Conservation (phyloP, 352 stramenopile genomes). For the Pythium myriotylum region DNA sequence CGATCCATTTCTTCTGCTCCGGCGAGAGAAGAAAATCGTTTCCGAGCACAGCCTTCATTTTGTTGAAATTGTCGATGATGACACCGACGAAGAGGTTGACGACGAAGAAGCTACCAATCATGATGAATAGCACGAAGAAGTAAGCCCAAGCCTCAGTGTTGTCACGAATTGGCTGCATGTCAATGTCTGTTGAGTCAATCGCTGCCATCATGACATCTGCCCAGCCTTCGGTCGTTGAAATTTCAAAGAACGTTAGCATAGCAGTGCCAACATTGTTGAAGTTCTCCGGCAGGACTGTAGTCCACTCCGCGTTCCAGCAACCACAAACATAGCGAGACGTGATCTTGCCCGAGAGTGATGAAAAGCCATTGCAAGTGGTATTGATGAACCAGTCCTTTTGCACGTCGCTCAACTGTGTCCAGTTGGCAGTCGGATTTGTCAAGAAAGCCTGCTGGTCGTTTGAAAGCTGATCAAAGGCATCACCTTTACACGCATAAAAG, state of each 20-base stretch:
- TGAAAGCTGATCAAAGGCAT: slow-evolving; percentile 49
- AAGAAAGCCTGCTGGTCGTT: slow-evolving; percentile 51
- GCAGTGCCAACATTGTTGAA: slow-evolving; percentile 87
- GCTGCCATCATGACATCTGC: slow-evolving; percentile 90
- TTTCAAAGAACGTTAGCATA: slow-evolving; percentile 92
- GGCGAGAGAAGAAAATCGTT: slow-evolving; percentile 85
- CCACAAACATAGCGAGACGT: slow-evolving; percentile 76
- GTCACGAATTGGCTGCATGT: slow-evolving; percentile 92
- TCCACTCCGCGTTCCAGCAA: slow-evolving; percentile 62
- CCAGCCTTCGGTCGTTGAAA: slow-evolving; percentile 94
- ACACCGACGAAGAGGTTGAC: slow-evolving; percentile 95
- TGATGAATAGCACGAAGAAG: slow-evolving; percentile 92
- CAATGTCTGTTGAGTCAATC: slow-evolving; percentile 86
- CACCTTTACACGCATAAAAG: slow-evolving; percentile 82
- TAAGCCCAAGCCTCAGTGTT: slow-evolving; percentile 75
- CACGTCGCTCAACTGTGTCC: slow-evolving; percentile 30
- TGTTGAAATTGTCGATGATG: slow-evolving; percentile 95
- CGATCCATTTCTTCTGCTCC: slow-evolving; percentile 91
- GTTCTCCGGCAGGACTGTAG: slow-evolving; percentile 54
- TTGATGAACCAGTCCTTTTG: slow-evolving; percentile 61
- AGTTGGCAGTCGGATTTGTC: slow-evolving; percentile 33
- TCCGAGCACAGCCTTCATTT: slow-evolving; percentile 81
- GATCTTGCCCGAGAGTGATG: slow-evolving; percentile 25
- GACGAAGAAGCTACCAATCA: slow-evolving; percentile 93
- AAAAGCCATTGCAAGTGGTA: slow-evolving; percentile 45